Evolutionary conservation across 345 rosid species (phyloP), one percentile per base, ranked within the genome.

Genomic region (Triadica sebifera): DNA sequence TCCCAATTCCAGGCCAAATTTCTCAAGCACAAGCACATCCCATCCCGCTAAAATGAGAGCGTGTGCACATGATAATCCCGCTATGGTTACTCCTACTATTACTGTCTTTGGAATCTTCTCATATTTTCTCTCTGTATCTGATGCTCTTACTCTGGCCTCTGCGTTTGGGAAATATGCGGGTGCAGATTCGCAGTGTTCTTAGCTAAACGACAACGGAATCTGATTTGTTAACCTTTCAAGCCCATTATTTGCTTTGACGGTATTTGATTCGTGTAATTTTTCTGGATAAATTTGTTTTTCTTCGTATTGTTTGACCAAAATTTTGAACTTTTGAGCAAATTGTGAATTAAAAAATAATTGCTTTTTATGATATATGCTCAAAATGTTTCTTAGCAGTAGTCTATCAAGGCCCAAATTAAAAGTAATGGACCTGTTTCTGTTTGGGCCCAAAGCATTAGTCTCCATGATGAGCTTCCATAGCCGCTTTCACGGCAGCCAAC

Each of bases 81-180:
- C 96, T 75, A 91, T 86, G 84, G 96, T 91, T 66, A 94, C 96
- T 60, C 96, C 98, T 15, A 89, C 85, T 1, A 87, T 83, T 62
- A 91, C 75, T 37, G 87, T 94, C 82, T 79, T 88, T 5, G 79
- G 79, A 65, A 72, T 78, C 37, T 45, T 57, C 79, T 63, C 80
- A 72, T 80, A 70, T 77, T 46, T 74, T 19, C 63, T n/a, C 70
- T 80, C 56, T 77, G 9, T 43, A 43, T 5, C 16, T 52, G 51
- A n/a, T 12, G 41, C 11, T 12, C 37, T 43, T n/a, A 41, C 5
- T 19, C 2, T 37, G 22, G 9, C 10, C 20, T 50, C 7, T 68
- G 12, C 4, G 4, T 15, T n/a, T 17, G 57, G 19, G 19, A 16
- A 53, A 4, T 53, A 16, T n/a, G 57, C 20, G 20, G n/a, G n/a